A percentile compares a stretch with the other conserved stretches of the same genome.
These are phyloP conservation scores for Cyberlindnera nakhonratchasimensis DNA, from an alignment of 805 yeast species.

Conservation along the genomic window DNA sequence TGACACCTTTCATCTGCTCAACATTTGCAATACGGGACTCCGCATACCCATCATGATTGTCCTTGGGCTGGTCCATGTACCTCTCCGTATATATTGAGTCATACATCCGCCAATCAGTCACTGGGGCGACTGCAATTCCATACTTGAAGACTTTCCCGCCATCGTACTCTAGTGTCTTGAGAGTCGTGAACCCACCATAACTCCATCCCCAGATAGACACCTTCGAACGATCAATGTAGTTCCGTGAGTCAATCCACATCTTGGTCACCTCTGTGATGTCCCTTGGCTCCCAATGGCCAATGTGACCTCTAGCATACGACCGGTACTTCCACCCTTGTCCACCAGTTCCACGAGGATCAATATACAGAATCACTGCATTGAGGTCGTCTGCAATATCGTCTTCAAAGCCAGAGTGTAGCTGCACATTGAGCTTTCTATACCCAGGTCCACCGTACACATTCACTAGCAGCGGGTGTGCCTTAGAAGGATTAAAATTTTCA, in stretches of 20 bases:
- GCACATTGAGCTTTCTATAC: constrained; percentile 51
- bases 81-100: constrained; percentile 81
- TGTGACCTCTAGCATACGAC: constrained; percentile 49
- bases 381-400: constrained; percentile 54
- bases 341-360: constrained; percentile 86
- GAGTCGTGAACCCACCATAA: constrained; percentile 75
- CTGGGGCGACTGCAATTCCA: constrained; percentile 85
- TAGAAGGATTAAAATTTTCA: constrained; percentile 42
- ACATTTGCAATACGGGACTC: constrained; percentile 42
- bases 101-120: constrained; percentile 71
- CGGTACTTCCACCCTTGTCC: constrained; percentile 67
- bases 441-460: constrained; percentile 83
- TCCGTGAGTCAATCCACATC: constrained; percentile 42
- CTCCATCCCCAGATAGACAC: constrained; percentile 89
- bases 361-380: constrained; percentile 57
- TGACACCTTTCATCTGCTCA: constrained; percentile 42
- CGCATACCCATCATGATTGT: constrained; percentile 47
- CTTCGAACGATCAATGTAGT: constrained; percentile 46
- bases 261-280: constrained; percentile 55
- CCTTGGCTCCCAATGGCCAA: constrained; percentile 77
- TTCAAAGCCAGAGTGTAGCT: constrained; percentile 51
- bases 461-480: constrained; percentile 61
- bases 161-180: constrained; percentile 72
- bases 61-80: constrained; percentile 56
- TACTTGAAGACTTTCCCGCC: constrained; percentile 58